Conservation (phyloP, 2,329 filamentous ascomycete species). For the Exophiala viscosa region DNA sequence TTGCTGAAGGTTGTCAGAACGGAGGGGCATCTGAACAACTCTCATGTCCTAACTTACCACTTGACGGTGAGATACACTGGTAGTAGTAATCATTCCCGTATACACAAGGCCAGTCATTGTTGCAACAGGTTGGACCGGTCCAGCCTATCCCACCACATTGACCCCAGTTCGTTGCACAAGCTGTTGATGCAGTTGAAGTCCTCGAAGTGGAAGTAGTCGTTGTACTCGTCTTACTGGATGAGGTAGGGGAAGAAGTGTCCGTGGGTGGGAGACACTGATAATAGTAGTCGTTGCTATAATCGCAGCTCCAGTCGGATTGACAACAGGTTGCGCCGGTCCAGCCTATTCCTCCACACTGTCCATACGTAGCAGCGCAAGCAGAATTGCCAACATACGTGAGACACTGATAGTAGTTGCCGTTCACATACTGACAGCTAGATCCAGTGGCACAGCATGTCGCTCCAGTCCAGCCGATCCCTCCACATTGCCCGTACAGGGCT, state of each 20-base stretch:
- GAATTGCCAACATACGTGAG: neutral
- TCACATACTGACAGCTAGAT: no score
- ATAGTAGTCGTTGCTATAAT: constrained; percentile 44
- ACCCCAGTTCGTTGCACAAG: constrained; percentile 16
- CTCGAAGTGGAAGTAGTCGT: neutral
- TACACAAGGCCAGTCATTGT: constrained; percentile 9
- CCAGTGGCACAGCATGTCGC: no score
- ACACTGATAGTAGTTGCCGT: no score
- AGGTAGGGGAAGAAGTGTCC: neutral
- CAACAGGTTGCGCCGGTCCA: constrained; percentile 42
- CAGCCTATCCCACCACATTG: constrained; percentile 24
- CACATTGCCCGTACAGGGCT: no score
- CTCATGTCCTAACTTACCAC: neutral
- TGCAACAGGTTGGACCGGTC: constrained; percentile 21
- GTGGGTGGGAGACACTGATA: constrained; percentile 38
- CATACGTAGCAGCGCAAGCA: constrained; percentile 29
- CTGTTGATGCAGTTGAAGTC: neutral
- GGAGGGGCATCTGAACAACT: neutral
- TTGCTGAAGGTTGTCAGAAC: neutral
- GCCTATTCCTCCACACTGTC: constrained; percentile 46
- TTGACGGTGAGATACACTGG: constrained; percentile 2
- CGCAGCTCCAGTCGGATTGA: constrained; percentile 39
- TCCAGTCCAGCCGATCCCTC: no score
- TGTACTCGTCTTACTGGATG: neutral
- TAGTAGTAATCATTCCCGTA: constrained; percentile 15